Evolutionary conservation across 129 eudicot species (phyloP).

Genomic region (Gnaphalium uliginosum): DNA sequence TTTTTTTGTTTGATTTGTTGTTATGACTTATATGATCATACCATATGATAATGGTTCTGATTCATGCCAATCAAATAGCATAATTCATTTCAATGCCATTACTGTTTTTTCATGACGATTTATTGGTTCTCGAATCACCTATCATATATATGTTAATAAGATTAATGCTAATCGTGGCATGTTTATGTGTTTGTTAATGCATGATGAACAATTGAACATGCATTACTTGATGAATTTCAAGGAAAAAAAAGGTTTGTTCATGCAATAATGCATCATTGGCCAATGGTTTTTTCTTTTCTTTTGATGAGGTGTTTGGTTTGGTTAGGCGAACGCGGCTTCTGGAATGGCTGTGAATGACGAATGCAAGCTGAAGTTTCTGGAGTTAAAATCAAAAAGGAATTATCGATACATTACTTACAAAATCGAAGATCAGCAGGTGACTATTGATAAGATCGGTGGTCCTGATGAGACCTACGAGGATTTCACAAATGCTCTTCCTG

Average conservation of each 20-base stretch:
- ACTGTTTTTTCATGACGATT: background rate
- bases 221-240: slow-evolving; percentile 6
- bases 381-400: slow-evolving; percentile 68
- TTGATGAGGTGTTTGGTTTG: slow-evolving; percentile 3
- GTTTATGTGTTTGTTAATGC: background rate
- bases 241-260: background rate
- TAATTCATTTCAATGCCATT: background rate
- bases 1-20: background rate
- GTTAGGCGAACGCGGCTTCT: slow-evolving; percentile 82
- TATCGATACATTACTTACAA: slow-evolving; percentile 68
- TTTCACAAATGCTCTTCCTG: slow-evolving; percentile 74
- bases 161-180: background rate
- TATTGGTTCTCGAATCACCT: background rate
- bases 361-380: slow-evolving; percentile 80
- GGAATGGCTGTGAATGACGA: slow-evolving; percentile 92
- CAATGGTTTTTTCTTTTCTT: background rate
- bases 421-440: slow-evolving; percentile 70
- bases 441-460: slow-evolving; percentile 77
- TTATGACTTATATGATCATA: background rate
- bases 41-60: background rate
- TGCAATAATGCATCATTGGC: background rate
- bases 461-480: slow-evolving; percentile 67
- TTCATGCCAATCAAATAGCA: background rate
- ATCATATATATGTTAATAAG: background rate
- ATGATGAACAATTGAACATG: no score